Evolutionary conservation across 495 filamentous ascomycete genomes (phyloP).

Genomic region (Penicillium bialowiezense): DNA sequence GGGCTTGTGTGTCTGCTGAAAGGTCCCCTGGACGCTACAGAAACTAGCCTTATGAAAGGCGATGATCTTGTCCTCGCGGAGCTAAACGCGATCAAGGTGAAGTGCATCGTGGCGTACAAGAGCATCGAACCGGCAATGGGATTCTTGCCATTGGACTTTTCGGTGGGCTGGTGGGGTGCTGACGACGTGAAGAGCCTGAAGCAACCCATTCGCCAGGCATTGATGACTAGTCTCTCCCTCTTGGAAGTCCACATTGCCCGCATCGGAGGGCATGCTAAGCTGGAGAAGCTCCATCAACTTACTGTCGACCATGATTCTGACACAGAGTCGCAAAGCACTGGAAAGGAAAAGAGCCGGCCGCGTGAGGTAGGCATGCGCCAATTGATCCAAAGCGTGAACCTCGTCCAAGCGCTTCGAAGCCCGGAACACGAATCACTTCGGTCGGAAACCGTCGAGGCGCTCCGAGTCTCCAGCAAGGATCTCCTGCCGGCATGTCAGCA

Average conservation of each 20-base stretch:
- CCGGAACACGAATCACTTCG: constrained; percentile 23
- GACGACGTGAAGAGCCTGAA: constrained; percentile 30
- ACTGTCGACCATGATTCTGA: constrained; percentile 9
- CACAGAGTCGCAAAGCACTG: constrained; percentile 1
- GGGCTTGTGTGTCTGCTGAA: constrained; percentile 29
- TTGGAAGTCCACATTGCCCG: constrained; percentile 28
- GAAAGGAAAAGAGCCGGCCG: constrained; percentile 15
- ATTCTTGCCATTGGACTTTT: constrained; percentile 30
- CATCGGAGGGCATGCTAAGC: constrained; percentile 17
- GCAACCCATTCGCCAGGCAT: constrained; percentile 22
- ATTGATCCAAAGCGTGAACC: constrained; percentile 20
- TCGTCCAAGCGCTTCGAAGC: constrained; percentile 21
- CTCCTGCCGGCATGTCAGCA: constrained; percentile 25
- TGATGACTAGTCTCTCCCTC: constrained; percentile 15
- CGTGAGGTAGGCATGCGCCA: constrained; percentile 28
- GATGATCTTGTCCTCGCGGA: constrained; percentile 12
- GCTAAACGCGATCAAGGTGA: constrained; percentile 17
- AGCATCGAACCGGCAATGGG: constrained; percentile 22
- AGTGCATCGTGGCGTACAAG: constrained; percentile 17
- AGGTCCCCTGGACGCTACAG: constrained; percentile 25
- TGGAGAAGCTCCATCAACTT: constrained; percentile 19
- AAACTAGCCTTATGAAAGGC: constrained; percentile 12
- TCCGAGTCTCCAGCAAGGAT: constrained; percentile 19
- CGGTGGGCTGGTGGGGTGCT: constrained; percentile 27
- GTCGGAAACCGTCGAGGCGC: constrained; percentile 23